Conservation (phyloP, 2,329 filamentous ascomycete genomes). For the Peltaster fructicola region DNA sequence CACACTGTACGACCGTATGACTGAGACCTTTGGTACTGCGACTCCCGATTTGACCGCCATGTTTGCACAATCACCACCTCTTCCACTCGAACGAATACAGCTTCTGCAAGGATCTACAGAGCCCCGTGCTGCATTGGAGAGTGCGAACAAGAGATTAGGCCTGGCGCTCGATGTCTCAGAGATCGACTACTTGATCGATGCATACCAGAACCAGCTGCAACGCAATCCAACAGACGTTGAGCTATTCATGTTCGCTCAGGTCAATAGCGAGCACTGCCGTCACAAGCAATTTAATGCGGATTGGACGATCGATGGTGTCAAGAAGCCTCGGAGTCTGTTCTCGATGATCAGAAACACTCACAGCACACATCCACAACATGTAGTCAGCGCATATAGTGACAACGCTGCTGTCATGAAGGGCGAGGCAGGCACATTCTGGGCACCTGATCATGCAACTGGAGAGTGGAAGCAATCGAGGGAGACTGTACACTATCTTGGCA, state of each 20-base stretch:
- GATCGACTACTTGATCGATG: constrained; percentile 84
- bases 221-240: constrained; percentile 72
- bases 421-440: constrained; percentile 59
- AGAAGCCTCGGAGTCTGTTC: constrained; percentile 68
- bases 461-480: constrained; percentile 81
- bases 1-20: constrained; percentile 84
- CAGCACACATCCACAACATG: constrained; percentile 54
- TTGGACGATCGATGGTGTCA: constrained; percentile 81
- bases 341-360: constrained; percentile 96
- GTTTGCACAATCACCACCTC: constrained; percentile 53
- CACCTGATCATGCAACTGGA: constrained; percentile 68
- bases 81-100: constrained; percentile 55
- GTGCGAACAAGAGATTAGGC: constrained; percentile 69
- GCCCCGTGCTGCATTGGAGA: constrained; percentile 58
- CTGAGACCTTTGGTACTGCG: constrained; percentile 53
- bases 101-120: constrained; percentile 30
- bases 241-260: constrained; percentile 98
- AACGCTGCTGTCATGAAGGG: constrained; percentile 87
- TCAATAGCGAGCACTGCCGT: constrained; percentile 88
- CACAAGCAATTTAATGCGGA: constrained; percentile 92
- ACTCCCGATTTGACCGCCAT: constrained; percentile 56
- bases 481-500: constrained; percentile 69
- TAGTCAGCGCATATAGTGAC: constrained; percentile 92
- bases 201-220: constrained; percentile 49
- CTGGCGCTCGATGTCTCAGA: constrained; percentile 76